These are phyloP conservation scores for Scalesia atractyloides DNA, from an alignment of 129 eudicot species.

Conservation along the genomic window DNA sequence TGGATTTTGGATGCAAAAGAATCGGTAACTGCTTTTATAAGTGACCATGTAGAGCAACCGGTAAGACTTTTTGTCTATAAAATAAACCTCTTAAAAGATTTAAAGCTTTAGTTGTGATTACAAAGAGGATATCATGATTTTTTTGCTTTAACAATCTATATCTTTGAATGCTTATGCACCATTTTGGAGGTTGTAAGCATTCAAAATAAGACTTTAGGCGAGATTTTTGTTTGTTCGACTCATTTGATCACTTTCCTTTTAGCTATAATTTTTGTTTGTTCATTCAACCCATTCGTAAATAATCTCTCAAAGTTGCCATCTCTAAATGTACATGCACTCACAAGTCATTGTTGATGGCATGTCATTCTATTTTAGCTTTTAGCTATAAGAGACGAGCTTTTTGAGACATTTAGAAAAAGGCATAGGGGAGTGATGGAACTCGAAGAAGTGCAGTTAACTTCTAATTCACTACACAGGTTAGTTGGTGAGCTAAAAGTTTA, in stretches of 20 bases:
- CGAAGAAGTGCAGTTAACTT: conserved; percentile 94
- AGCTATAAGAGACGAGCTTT: conserved; percentile 93
- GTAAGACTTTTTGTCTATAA: conserved; percentile 44
- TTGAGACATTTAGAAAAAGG: conserved; percentile 93
- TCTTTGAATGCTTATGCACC: background rate
- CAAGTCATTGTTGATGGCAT: conserved; percentile 17
- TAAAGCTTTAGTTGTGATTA: background rate
- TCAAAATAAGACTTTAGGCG: background rate
- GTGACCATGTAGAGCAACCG: conserved; percentile 96
- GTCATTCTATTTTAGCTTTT: conserved; percentile 52
- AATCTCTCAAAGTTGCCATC: background rate
- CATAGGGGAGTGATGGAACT: conserved; percentile 92
- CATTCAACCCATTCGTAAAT: background rate
- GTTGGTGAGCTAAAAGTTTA: conserved; percentile 20
- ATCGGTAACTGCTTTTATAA: conserved; percentile 70
- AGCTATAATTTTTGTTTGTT: background rate
- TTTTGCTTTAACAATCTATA: background rate
- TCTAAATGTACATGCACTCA: background rate
- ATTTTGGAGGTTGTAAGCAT: conserved; percentile 1
- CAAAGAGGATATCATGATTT: background rate
- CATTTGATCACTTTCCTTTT: background rate
- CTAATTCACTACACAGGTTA: conserved; percentile 89
- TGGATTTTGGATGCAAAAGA: conserved; percentile 92
- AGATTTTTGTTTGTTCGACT: background rate
- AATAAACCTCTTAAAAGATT: background rate